Base-by-base conservation (phyloP, 2,329 filamentous ascomycete genomes). In the Cordyceps javanica region DNA sequence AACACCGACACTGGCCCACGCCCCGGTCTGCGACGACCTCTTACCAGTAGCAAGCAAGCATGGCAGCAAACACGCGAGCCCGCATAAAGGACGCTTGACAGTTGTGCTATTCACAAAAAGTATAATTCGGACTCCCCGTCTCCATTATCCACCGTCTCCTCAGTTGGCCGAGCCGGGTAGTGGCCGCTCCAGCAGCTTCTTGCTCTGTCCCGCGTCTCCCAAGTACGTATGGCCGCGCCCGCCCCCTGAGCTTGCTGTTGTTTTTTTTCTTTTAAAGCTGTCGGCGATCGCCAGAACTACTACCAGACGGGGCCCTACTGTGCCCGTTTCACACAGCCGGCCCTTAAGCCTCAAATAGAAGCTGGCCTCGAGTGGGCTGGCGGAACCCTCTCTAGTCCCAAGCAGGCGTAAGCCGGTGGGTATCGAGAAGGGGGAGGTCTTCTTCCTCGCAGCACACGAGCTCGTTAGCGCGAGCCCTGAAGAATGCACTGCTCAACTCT, bases 391-490 rank as follows among this genome's bases (percentile, higher is more conserved):
- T 11, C 26, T 44, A 44, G 39, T 26, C 41, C 19, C n/a, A 39
- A 34, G 23, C 16, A 38, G 42, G 42, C 53, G 53, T 55, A 55
- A 55, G 53, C 53, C 23, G 42, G 42, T 55, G 42, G 53, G 32
- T 55, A 55, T 46, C n/a, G 25, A 52, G 21, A 48, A 25, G 26
- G 16, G 7, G 30, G 30, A 28, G 49, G 30, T 26, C 38, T 32
- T n/a, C 19, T 32, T n/a, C 34, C 7, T 26, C 26, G 21, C 53
- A 55, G 42, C 39, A 55, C 53, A 55, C 53, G 42, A 46, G 42
- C 42, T 9, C 3, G n/a, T 39, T 55, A 48, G 53, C 42, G 32
- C 42, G 16, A 32, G 28, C 23, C 30, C 30, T 11, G 32, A 30
- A 25, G 16, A 39, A 38, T 48, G 53, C 41, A 55, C 23, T 39